Evolutionary conservation across 371 early-diverging fungal species (phyloP), one percentile per base, ranked within the genome.

Genomic region (Circinella umbellata): DNA sequence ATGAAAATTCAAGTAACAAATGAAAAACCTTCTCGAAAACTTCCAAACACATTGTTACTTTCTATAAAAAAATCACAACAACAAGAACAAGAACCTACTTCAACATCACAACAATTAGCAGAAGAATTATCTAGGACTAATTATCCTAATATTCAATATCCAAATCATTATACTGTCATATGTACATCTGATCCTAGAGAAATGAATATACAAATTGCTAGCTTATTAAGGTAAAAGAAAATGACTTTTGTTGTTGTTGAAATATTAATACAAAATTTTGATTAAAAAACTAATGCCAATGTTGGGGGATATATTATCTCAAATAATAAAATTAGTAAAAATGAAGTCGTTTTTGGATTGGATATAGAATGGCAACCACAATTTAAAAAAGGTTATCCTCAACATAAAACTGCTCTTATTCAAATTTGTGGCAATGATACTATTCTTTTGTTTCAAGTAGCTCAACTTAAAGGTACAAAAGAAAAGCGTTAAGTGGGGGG

Each of bases 341-440:
- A 69, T n/a, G 69, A 67, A 0, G 63, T 61, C 2, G 59, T 79
- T 38, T 87, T 82, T 78, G 90, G 87, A 2, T 70, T 89, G 53
- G 90, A 88, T 74, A 68, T 82, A 8, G 90, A 89, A 74, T 89
- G 90, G 90, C 78, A 72, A 54, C 82, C 87, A 6, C 80, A 71
- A 8, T 80, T 83, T 61, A 55, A 66, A 34, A 73, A 74, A 35
- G 74, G 78, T 4, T 66, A 59, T 49, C 64, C 70, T 39, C 80
- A 80, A 53, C 81, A 85, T n/a, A 79, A 78, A 51, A 72, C 79
- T 9, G 67, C 86, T 1, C 70, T 88, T 4, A 74, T 89, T 27
- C 89, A 89, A 57, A 82, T 89, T 1, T 88, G 89, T 27, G 73
- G 81, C 61, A 73, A 69, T 34, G 69, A 78, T 14, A 71, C 69